Percentiles rank a stretch among this genome's conserved stretches.
Conservation (phyloP, 495 filamentous ascomycete species). For the Neurospora sp. region DNA sequence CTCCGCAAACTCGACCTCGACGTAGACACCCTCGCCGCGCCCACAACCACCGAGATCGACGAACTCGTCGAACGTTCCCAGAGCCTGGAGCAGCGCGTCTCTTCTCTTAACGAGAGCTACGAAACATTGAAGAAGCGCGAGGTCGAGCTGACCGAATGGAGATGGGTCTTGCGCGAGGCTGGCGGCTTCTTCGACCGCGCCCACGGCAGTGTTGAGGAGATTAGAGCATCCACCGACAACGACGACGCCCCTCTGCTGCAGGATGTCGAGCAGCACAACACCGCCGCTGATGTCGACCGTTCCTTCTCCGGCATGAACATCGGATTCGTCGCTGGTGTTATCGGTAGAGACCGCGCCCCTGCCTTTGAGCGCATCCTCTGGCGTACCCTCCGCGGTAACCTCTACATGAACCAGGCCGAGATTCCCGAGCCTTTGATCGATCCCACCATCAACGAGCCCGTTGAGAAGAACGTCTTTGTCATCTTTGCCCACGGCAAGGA, state of each 20-base stretch:
- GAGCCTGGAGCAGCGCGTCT: slow-evolving; percentile 82
- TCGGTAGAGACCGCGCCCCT: slow-evolving; percentile 82
- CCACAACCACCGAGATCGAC: slow-evolving; percentile 87
- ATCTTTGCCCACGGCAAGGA: slow-evolving; percentile 99
- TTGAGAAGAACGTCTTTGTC: slow-evolving; percentile 97
- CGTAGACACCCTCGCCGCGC: slow-evolving; percentile 70
- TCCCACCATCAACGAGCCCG: slow-evolving; percentile 77
- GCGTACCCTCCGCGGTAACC: slow-evolving; percentile 91
- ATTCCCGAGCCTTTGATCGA: slow-evolving; percentile 93
- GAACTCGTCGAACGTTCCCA: slow-evolving; percentile 86
- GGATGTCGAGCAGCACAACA: slow-evolving; percentile 75
- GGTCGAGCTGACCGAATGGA: slow-evolving; percentile 94
- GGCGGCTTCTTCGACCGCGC: slow-evolving; percentile 96
- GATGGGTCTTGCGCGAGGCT: slow-evolving; percentile 91
- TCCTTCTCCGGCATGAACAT: slow-evolving; percentile 96
- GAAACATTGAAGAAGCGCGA: slow-evolving; percentile 96
- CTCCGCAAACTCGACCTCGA: slow-evolving; percentile 81
- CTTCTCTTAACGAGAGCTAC: slow-evolving; percentile 90
- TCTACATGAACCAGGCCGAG: slow-evolving; percentile 99
- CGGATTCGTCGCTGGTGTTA: slow-evolving; percentile 98
- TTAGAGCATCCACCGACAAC: slow-evolving; percentile 79
- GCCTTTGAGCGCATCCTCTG: slow-evolving; percentile 96
- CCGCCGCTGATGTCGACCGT: slow-evolving; percentile 68
- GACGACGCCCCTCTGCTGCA: slow-evolving; percentile 74
- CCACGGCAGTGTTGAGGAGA: slow-evolving; percentile 93